phyloP scores from a whole-genome alignment of 2,329 filamentous ascomycete genomes.

The Apiospora malaysiana region DNA sequence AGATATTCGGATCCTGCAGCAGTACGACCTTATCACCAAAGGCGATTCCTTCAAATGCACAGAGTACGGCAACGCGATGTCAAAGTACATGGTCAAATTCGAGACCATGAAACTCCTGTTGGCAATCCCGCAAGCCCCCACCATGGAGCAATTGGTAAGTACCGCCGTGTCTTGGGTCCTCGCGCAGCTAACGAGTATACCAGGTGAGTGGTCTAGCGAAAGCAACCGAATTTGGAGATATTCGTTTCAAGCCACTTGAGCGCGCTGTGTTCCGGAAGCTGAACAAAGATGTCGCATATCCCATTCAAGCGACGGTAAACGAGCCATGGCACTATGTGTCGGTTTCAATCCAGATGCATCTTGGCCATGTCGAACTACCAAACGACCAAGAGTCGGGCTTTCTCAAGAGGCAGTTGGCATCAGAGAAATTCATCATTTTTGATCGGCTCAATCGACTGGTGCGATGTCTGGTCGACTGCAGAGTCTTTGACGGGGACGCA shows the following conservation, averaged over 20 bases:
- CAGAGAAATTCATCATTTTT: slow-evolving; percentile 69
- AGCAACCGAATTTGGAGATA: slow-evolving; percentile 74
- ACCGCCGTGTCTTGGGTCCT: background rate
- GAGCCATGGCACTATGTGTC: slow-evolving; percentile 76
- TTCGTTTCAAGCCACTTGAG: slow-evolving; percentile 74
- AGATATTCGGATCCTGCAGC: slow-evolving; percentile 69
- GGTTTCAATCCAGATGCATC: slow-evolving; percentile 75
- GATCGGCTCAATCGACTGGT: slow-evolving; percentile 72
- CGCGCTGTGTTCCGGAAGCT: slow-evolving; percentile 73
- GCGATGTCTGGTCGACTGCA: slow-evolving; percentile 79
- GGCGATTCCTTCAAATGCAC: slow-evolving; percentile 63
- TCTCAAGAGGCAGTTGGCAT: slow-evolving; percentile 60
- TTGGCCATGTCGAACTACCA: slow-evolving; percentile 70
- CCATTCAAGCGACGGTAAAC: slow-evolving; percentile 71
- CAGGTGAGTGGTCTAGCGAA: slow-evolving; percentile 71
- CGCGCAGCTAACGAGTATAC: slow-evolving; percentile 24
- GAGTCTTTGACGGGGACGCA: slow-evolving; percentile 66
- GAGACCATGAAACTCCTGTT: slow-evolving; percentile 79
- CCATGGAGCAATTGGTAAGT: slow-evolving; percentile 72
- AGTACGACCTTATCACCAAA: slow-evolving; percentile 60
- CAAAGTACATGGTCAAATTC: slow-evolving; percentile 80
- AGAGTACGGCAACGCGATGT: slow-evolving; percentile 80
- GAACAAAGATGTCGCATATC: slow-evolving; percentile 75
- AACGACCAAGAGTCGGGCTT: slow-evolving; percentile 62
- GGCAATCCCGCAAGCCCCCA: slow-evolving; percentile 63